Percentiles rank a stretch among this genome's conserved stretches.
Evolutionary conservation across 2,329 filamentous ascomycete species (phyloP).

Genomic region (Colletotrichum sp.): DNA sequence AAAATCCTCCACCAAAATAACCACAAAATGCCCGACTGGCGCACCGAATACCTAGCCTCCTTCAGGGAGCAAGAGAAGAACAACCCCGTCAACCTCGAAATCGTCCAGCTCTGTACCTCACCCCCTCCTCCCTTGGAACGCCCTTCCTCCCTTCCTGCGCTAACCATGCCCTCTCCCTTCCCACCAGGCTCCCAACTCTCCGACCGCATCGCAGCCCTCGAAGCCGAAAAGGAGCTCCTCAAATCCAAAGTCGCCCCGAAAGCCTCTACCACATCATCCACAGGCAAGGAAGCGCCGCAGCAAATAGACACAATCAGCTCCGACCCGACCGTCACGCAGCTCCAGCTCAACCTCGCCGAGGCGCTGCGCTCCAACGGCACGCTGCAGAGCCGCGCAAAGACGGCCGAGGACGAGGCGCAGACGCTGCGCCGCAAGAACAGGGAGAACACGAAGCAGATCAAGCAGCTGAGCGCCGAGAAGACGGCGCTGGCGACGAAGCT

Average conservation of each 20-base stretch:
- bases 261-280: constrained; percentile 12
- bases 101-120: constrained; percentile 79
- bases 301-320: constrained; percentile 21
- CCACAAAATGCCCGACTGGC: constrained; percentile 68
- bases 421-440: constrained; percentile 64
- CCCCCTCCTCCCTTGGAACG: background rate
- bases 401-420: constrained; percentile 67
- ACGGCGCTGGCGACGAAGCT: constrained; percentile 68
- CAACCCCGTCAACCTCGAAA: constrained; percentile 61
- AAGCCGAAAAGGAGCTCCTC: constrained; percentile 59
- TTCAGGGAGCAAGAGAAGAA: constrained; percentile 76
- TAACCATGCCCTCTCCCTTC: background rate
- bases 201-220: constrained; percentile 68
- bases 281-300: background rate
- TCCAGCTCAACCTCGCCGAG: constrained; percentile 75
- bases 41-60: constrained; percentile 79
- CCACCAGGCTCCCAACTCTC: constrained; percentile 66
- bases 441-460: constrained; percentile 66
- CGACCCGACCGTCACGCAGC: constrained; percentile 47
- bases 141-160: background rate
- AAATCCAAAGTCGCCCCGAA: constrained; percentile 30
- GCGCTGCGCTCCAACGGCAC: constrained; percentile 77
- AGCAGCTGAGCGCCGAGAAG: constrained; percentile 66
- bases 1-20: too few relatives aligned
- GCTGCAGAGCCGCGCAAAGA: constrained; percentile 67